These are phyloP conservation scores for Ophiognomonia clavigignenti-juglandacearum DNA, from an alignment of 2,329 filamentous ascomycete species.

Conservation along the genomic window DNA sequence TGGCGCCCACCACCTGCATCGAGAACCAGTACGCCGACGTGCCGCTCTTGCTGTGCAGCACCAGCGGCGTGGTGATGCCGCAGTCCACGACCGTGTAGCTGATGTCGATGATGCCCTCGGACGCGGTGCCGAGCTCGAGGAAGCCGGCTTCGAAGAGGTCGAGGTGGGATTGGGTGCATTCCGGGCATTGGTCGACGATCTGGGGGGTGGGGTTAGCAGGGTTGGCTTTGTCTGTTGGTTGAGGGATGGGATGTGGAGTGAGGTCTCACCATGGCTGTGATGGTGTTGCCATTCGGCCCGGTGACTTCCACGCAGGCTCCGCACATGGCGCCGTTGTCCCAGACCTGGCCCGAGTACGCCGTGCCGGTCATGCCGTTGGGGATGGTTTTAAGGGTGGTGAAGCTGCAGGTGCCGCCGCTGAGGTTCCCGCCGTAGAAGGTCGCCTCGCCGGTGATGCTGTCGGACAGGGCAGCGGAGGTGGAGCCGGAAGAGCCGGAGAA, in stretches of 20 bases:
- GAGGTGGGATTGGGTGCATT: constrained; percentile 35
- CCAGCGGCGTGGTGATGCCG: constrained; percentile 35
- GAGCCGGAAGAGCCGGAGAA: background rate
- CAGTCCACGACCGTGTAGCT: constrained; percentile 32
- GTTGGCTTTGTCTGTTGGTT: background rate
- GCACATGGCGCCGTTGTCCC: constrained; percentile 52
- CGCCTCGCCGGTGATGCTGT: constrained; percentile 30
- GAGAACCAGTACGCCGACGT: constrained; percentile 39
- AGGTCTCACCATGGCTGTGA: constrained; percentile 57
- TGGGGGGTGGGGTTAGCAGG: constrained; percentile 15
- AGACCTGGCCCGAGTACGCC: constrained; percentile 54
- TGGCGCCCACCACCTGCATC: constrained; percentile 62
- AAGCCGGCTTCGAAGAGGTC: constrained; percentile 42
- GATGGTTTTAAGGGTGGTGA: constrained; percentile 53
- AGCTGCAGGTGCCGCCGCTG: constrained; percentile 57
- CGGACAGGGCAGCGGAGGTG: background rate
- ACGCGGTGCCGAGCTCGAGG: constrained; percentile 28
- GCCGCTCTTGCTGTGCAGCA: constrained; percentile 40
- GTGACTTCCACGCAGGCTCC: constrained; percentile 58
- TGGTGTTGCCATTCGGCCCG: constrained; percentile 48
- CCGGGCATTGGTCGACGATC: constrained; percentile 42
- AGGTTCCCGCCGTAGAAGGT: constrained; percentile 54
- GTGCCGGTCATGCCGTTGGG: constrained; percentile 56
- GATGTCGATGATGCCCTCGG: constrained; percentile 31
- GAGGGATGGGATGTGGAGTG: background rate